Conservation (phyloP, 2,329 filamentous ascomycete species). For the Alternaria triticimaculans region DNA sequence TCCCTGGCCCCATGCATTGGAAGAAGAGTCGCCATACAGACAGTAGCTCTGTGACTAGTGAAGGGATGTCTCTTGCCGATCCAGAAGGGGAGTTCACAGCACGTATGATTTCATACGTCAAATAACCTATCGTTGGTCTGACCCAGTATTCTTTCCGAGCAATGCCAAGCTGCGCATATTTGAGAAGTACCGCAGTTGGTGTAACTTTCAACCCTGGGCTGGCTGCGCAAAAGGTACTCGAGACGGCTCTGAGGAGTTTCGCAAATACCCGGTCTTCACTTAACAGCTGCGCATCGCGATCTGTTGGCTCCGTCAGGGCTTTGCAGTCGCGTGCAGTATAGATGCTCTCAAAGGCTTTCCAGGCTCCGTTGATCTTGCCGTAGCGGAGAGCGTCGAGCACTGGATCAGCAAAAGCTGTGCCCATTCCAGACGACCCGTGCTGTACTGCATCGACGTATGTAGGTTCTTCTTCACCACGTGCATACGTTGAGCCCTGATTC, state of each 20-base stretch:
- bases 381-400: background rate
- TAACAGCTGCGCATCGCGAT: constrained; percentile 27
- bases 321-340: constrained; percentile 39
- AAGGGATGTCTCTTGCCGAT: constrained; percentile 20
- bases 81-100: constrained; percentile 13
- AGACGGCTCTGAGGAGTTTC: constrained; percentile 22
- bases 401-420: background rate
- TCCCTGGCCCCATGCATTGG: constrained; percentile 31
- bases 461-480: background rate
- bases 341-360: constrained; percentile 34
- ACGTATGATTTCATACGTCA: constrained; percentile 35
- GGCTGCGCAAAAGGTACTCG: constrained; percentile 24
- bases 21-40: constrained; percentile 46
- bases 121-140: constrained; percentile 18
- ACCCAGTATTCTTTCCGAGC: constrained; percentile 31
- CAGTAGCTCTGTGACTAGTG: constrained; percentile 36
- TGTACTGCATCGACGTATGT: background rate
- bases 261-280: constrained; percentile 30
- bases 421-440: background rate
- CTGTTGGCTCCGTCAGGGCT: constrained; percentile 31
- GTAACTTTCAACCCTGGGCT: constrained; percentile 11
- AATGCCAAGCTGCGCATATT: constrained; percentile 39
- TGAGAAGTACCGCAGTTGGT: constrained; percentile 37
- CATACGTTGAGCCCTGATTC: background rate
- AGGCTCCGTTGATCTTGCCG: constrained; percentile 27